Evolutionary conservation across 2,329 filamentous ascomycete genomes (phyloP), one percentile per base, ranked within the genome.

Genomic region (Colletotrichum sp.): DNA sequence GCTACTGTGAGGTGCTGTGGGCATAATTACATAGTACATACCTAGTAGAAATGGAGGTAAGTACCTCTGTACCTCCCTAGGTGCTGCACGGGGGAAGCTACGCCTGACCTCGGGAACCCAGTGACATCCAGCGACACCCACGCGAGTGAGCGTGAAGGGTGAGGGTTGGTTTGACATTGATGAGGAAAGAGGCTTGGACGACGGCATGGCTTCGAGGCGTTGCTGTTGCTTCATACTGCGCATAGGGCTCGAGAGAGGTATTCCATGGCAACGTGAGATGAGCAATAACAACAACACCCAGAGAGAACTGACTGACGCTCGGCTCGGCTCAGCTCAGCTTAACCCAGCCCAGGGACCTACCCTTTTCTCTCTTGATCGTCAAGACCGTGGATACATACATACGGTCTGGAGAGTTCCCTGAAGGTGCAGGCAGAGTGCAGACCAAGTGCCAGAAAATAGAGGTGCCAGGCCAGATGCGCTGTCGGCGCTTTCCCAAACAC

Each of bases 401-500:
- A n/a, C 43, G 26, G 57, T 30, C 16, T 60, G 58, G 26, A 61
- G 58, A 61, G 32, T 61, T 32, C 58, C 10, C 15, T 61, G 30
- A 8, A 52, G 43, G n/a, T 52, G 43, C 28, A 32, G 28, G 16
- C 34, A 48, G 63, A 65, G 28, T 61, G 26, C 58, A 24, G 21
- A 58, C 55, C 12, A 26, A 21, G 15, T 15, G 63, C n/a, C 38
- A 48, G 13, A 55, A 48, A 61, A 30, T 30, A 58, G 58, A 61
- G 30, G 28, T 60, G 21, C 38, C 38, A 48, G 36, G 36, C 36
- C 18, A 24, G 36, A 66, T 73, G 63, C 32, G 64, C 34, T 67
- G 68, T 72, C 68, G 36, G 28, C 68, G 68, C 63, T 61, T 73
- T 73, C 34, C 70, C 64, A 64, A 52, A 73, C 58, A 73, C 69